phyloP scores from a whole-genome alignment of 108 stramenopile genomes.

The Cyclotella sp. region DNA sequence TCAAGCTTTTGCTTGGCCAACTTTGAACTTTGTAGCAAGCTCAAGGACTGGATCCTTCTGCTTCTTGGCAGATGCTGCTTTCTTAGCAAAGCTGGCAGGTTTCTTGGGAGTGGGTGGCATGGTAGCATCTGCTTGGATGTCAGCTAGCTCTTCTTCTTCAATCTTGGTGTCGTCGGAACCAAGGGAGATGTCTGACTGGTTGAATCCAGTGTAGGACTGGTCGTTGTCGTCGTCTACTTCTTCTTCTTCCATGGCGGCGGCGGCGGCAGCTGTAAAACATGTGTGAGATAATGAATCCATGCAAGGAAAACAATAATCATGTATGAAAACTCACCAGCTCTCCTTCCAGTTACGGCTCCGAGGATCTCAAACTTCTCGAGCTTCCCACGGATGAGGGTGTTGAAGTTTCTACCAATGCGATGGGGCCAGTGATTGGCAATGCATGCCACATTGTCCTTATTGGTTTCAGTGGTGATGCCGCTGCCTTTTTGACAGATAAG shows the following conservation, averaged over 20 bases:
- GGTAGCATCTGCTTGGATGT: background rate
- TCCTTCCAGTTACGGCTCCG: background rate
- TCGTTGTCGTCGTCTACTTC: background rate
- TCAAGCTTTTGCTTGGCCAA: conserved; percentile 1
- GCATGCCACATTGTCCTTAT: background rate
- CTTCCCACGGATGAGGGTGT: background rate
- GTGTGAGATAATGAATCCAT: background rate
- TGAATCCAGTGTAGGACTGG: background rate
- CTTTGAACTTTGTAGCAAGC: background rate
- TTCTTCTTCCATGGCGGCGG: background rate
- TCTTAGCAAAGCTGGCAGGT: background rate
- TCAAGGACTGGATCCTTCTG: conserved; percentile 2
- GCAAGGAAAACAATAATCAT: background rate
- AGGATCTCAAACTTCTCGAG: background rate
- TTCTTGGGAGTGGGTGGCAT: conserved; percentile 1
- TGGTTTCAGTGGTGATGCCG: background rate
- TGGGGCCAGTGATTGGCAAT: background rate
- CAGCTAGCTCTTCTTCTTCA: background rate
- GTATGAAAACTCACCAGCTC: background rate
- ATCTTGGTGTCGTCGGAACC: background rate
- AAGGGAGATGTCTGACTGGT: conserved; percentile 2
- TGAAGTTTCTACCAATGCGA: background rate
- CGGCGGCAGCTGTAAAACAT: background rate
- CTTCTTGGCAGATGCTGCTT: background rate
- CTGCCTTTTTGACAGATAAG: background rate